Evolutionary conservation across 345 rosid genomes (phyloP), one percentile per base, ranked within the genome.

Genomic region (Gossypium anomalum): DNA sequence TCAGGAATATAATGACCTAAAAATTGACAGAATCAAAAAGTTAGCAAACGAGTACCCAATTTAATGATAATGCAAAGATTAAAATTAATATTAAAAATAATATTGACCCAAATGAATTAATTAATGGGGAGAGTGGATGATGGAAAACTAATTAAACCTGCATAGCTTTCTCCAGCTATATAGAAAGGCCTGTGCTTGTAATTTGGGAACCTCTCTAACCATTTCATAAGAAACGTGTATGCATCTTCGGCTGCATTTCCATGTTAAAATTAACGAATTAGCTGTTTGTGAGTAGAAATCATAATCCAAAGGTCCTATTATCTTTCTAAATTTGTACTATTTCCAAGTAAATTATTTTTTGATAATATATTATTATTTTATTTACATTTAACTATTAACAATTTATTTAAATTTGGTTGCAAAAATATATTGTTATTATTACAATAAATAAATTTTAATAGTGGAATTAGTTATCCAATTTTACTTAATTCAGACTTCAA

Each of bases 151-250:
- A 57, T 57, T 57, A 9, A 57, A 89, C 97, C 98, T 76, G 94
- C 97, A 22, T 94, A 90, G 92, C 97, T 94, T 82, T 94, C 98
- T 73, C 98, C 98, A 62, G 97, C 97, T 52, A 94, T 82, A 79
- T 86, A 94, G 72, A 94, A 90, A 15, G 89, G 85, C 71, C 97
- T 80, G 44, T 80, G 85, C 75, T 83, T 90, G 84, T 92, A 92
- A 25, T 83, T 86, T 44, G 94, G 92, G 75, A 89, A 92, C 78
- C 97, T 89, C 81, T 81, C 75, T 20, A 92, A 34, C 97, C 98
- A 94, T 71, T 82, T 86, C 5, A 85, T 29, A 3, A 92, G 85
- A 79, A 94, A 94, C 27, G 20, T 79, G 27, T 83, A 85, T 15
- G 91, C 84, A 86, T 94, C 98, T 73, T 80, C 80, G 6, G 89